Evolutionary conservation across 2,329 filamentous ascomycete genomes (phyloP).

Genomic region (Hymenoscyphus albidus): DNA sequence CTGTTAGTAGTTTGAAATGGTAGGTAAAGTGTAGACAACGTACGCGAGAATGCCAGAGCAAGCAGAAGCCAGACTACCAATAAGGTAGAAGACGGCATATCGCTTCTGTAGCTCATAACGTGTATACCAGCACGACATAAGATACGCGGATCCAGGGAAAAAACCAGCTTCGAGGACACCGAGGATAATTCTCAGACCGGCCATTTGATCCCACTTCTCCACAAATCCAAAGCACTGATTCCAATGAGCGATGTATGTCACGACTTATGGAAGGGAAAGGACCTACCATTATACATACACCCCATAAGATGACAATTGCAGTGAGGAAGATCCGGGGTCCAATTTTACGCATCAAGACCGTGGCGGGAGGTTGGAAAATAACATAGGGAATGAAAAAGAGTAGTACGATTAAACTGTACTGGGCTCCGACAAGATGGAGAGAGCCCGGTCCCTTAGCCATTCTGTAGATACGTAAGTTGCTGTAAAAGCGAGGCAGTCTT

Average conservation of each 20-base stretch:
- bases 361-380: slow-evolving; percentile 67
- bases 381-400: slow-evolving; percentile 74
- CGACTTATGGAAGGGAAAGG: background rate
- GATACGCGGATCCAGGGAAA: slow-evolving; percentile 41
- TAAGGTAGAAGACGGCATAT: slow-evolving; percentile 65
- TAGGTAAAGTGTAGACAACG: background rate
- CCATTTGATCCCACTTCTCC: slow-evolving; percentile 29
- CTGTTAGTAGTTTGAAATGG: background rate
- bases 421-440: slow-evolving; percentile 13
- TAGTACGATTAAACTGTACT: slow-evolving; percentile 59
- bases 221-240: slow-evolving; percentile 36
- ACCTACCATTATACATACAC: slow-evolving; percentile 40
- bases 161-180: slow-evolving; percentile 33
- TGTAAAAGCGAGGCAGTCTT: background rate
- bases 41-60: slow-evolving; percentile 63
- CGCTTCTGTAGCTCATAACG: slow-evolving; percentile 65
- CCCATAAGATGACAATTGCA: slow-evolving; percentile 44
- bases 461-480: slow-evolving; percentile 12
- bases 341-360: slow-evolving; percentile 62
- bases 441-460: slow-evolving; percentile 17
- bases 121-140: slow-evolving; percentile 41
- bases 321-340: slow-evolving; percentile 57
- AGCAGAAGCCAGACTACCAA: slow-evolving; percentile 62
- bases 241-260: background rate
- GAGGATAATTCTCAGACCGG: slow-evolving; percentile 30